These are phyloP conservation scores for Aspergillus sp. DNA, from an alignment of 2,329 filamentous ascomycete species.

Conservation along the genomic window DNA sequence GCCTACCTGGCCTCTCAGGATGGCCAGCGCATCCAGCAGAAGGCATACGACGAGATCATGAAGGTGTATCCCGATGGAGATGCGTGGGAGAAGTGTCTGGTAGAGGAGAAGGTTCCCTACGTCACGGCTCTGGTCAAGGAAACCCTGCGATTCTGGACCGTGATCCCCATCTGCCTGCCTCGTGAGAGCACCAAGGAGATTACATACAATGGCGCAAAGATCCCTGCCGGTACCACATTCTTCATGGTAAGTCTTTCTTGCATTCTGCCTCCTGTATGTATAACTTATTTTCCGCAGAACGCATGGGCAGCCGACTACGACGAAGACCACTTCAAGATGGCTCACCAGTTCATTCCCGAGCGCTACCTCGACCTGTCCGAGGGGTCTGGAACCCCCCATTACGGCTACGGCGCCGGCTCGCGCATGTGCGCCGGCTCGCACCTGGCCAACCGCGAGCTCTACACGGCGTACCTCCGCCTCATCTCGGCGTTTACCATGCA, in stretches of 20 bases:
- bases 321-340: constrained; percentile 54
- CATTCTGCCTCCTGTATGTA: background rate
- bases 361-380: constrained; percentile 52
- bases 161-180: constrained; percentile 70
- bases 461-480: constrained; percentile 50
- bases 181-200: constrained; percentile 64
- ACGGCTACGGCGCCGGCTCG: constrained; percentile 53
- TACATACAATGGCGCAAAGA: constrained; percentile 54
- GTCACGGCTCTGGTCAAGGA: constrained; percentile 72
- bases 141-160: constrained; percentile 66
- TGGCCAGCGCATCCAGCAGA: constrained; percentile 61
- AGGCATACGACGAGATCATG: constrained; percentile 61
- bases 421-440: constrained; percentile 57
- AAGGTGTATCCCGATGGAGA: constrained; percentile 62
- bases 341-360: constrained; percentile 58
- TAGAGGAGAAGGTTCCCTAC: constrained; percentile 68
- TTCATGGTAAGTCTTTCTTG: constrained; percentile 54
- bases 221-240: constrained; percentile 68
- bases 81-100: constrained; percentile 63
- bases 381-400: constrained; percentile 49
- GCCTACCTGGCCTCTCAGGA: constrained; percentile 61
- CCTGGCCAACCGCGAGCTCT: constrained; percentile 55
- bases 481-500: constrained; percentile 51
- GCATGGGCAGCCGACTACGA: constrained; percentile 70
- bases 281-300: constrained; percentile 38